phyloP scores from a whole-genome alignment of 1,139 yeast species.

The Protomyces gravidus region DNA sequence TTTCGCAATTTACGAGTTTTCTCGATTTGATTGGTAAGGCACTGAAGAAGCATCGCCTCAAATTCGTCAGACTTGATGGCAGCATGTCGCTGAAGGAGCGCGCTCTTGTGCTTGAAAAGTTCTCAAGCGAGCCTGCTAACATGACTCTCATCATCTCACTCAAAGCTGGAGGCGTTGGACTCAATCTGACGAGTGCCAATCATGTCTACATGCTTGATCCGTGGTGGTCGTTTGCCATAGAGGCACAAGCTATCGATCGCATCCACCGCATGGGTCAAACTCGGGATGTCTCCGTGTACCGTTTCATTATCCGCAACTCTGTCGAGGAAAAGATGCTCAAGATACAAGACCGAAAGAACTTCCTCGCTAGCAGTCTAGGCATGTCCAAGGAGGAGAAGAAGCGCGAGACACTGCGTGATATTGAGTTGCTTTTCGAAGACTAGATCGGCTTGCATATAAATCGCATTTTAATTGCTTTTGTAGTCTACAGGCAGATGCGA shows the following conservation, averaged over 20 bases:
- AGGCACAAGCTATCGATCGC: constrained; percentile 92
- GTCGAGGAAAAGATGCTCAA: constrained; percentile 88
- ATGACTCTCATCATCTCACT: constrained; percentile 67
- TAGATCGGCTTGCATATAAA: not conserved
- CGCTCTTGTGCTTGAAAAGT: constrained; percentile 55
- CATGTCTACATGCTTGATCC: constrained; percentile 93
- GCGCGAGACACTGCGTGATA: constrained; percentile 72
- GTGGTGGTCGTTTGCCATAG: constrained; percentile 96
- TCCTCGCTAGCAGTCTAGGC: constrained; percentile 79
- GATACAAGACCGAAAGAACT: constrained; percentile 80
- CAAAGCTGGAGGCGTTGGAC: constrained; percentile 95
- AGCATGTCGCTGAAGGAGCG: constrained; percentile 65
- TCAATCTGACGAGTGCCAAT: constrained; percentile 80
- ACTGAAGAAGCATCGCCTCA: constrained; percentile 48
- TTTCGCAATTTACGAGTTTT: constrained; percentile 85
- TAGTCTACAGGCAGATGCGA: not conserved
- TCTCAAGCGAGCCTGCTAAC: constrained; percentile 44
- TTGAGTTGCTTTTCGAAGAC: constrained; percentile 64
- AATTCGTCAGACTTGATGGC: constrained; percentile 72
- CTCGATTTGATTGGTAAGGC: constrained; percentile 70
- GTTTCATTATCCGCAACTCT: constrained; percentile 77
- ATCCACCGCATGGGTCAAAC: constrained; percentile 87
- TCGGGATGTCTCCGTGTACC: constrained; percentile 60
- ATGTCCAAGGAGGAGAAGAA: constrained; percentile 72
- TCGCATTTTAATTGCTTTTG: not conserved